These are phyloP conservation scores for Thyridium curvatum DNA, from an alignment of 2,329 filamentous ascomycete genomes.

Conservation along the genomic window DNA sequence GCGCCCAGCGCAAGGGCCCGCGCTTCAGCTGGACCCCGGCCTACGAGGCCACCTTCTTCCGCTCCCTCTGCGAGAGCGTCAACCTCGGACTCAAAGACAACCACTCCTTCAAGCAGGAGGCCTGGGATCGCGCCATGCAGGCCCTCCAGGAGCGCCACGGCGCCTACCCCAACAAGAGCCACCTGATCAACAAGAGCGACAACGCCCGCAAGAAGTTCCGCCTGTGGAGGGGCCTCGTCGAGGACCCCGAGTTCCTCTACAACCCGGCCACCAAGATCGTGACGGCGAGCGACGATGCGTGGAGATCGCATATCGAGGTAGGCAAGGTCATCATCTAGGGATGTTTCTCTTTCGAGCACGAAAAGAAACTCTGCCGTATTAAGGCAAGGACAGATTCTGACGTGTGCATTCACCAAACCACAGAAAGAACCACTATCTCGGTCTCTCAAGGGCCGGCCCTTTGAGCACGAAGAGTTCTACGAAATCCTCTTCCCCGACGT, in stretches of 20 bases:
- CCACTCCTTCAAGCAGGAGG: conserved; percentile 54
- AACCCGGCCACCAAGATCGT: conserved; percentile 43
- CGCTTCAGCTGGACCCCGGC: conserved; percentile 55
- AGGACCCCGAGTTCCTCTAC: conserved; percentile 51
- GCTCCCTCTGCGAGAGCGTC: conserved; percentile 54
- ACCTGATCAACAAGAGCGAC: conserved; percentile 59
- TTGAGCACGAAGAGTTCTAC: conserved; percentile 56
- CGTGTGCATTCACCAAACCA: background rate
- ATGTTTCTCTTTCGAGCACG: too few relatives aligned
- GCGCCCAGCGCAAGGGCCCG: conserved; percentile 25
- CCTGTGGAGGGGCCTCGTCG: conserved; percentile 52
- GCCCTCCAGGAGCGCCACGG: conserved; percentile 48
- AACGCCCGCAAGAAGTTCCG: conserved; percentile 58
- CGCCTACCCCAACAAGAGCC: conserved; percentile 53
- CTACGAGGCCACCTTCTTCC: conserved; percentile 55
- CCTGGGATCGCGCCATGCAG: conserved; percentile 51
- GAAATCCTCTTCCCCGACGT: conserved; percentile 56
- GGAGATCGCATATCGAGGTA: conserved; percentile 52
- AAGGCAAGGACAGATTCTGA: too few relatives aligned
- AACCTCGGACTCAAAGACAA: conserved; percentile 41
- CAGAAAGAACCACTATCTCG: conserved; percentile 54
- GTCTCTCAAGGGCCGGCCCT: conserved; percentile 49
- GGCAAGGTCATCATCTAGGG: conserved; percentile 8
- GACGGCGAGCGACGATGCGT: conserved; percentile 50
- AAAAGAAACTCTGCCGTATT: too few relatives aligned